phyloP scores from a whole-genome alignment of 768 basidiomycete genomes.

The Agaricus subrufescens region DNA sequence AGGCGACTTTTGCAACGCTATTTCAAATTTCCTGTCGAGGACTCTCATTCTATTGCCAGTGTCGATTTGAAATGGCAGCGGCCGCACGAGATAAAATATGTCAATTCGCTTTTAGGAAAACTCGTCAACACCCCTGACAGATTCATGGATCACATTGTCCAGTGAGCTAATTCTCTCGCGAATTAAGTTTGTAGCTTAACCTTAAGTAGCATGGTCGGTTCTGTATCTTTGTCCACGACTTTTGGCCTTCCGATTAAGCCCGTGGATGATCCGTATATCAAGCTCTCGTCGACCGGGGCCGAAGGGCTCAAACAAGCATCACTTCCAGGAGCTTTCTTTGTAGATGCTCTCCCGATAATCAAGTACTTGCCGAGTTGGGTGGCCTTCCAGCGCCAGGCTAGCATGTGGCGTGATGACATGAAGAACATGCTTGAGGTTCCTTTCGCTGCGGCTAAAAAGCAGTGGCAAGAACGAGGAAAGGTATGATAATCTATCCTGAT shows the following conservation, averaged over 20 bases:
- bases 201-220: constrained; percentile 12
- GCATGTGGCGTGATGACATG: constrained; percentile 33
- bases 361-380: constrained; percentile 50
- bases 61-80: constrained; percentile 22
- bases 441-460: constrained; percentile 36
- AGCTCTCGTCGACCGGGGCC: constrained; percentile 45
- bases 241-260: constrained; percentile 6
- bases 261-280: constrained; percentile 43
- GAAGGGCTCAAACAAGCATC: constrained; percentile 48
- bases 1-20: constrained; percentile 30
- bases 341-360: constrained; percentile 39
- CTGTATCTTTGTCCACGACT: constrained; percentile 10
- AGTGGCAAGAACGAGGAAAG: constrained; percentile 17
- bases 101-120: constrained; percentile 24
- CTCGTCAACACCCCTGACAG: constrained; percentile 26
- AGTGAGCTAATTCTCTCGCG: not conserved
- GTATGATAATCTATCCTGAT: constrained; percentile 8
- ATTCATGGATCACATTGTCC: constrained; percentile 20
- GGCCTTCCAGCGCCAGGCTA: constrained; percentile 43
- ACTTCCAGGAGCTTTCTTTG: constrained; percentile 43
- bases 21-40: constrained; percentile 23
- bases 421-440: constrained; percentile 38
- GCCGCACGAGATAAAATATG: constrained; percentile 21
- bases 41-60: constrained; percentile 6
- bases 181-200: constrained; percentile 3